Evolutionary conservation across 2,329 filamentous ascomycete genomes (phyloP), one percentile per base, ranked within the genome.

Genomic region (Fusarium falciforme): DNA sequence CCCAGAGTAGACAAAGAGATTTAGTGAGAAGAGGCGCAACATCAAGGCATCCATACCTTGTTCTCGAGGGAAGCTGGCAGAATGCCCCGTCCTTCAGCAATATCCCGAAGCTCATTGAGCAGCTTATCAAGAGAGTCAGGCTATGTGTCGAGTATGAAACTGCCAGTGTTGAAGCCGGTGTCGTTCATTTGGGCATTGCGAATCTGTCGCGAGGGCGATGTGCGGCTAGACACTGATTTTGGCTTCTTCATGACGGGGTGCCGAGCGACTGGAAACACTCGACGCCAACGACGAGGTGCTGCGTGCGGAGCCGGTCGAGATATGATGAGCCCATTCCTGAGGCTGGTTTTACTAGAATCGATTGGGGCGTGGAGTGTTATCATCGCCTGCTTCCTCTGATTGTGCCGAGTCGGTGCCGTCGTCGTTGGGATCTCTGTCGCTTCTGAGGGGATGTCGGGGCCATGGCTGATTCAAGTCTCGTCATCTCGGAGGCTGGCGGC

Each of bases 141-240:
- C n/a, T n/a, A n/a, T n/a, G n/a, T n/a, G n/a, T n/a, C n/a, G n/a
- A n/a, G n/a, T n/a, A n/a, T n/a, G n/a, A n/a, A n/a, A n/a, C n/a
- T n/a, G n/a, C n/a, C n/a, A n/a, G n/a, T n/a, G n/a, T n/a, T n/a
- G n/a, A n/a, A n/a, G n/a, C n/a, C n/a, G n/a, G n/a, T n/a, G n/a
- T n/a, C n/a, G n/a, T n/a, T n/a, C n/a, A n/a, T n/a, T n/a, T n/a
- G n/a, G n/a, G n/a, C n/a, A n/a, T n/a, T n/a, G n/a, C 42, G 42
- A 57, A 65, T 47, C 52, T 68, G 57, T 65, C 57, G 47, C 17
- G 57, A 68, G 36, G 66, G 29, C 22, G 65, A 67, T 42, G 40
- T 42, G 58, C 64, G 59, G 40, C 59, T 62, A 17, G 49, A 63
- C 20, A 60, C 47, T n/a, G 36, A 61, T n/a, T 61, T 61, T 25